Evolutionary conservation across 2,329 filamentous ascomycete species (phyloP).

Genomic region (Fusarium stilboides): DNA sequence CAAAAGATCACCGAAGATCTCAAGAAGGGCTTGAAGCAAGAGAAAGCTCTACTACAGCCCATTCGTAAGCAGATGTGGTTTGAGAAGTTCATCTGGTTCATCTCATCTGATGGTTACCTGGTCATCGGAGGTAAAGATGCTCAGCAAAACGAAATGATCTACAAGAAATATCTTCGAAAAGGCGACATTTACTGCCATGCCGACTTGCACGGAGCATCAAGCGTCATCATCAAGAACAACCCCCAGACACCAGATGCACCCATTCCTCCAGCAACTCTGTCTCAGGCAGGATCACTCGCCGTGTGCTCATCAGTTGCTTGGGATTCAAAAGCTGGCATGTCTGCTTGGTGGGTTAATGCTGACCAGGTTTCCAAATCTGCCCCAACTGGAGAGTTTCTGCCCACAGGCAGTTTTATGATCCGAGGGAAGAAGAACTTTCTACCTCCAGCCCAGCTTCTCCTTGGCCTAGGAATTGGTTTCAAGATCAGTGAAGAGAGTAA

Average conservation of each 20-base stretch:
- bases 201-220: slow-evolving; percentile 85
- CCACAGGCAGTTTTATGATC: slow-evolving; percentile 83
- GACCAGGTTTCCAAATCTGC: slow-evolving; percentile 92
- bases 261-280: slow-evolving; percentile 90
- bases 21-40: slow-evolving; percentile 90
- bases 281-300: slow-evolving; percentile 88
- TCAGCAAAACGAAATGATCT: slow-evolving; percentile 93
- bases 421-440: slow-evolving; percentile 92
- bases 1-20: slow-evolving; percentile 89
- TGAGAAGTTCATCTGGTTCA: slow-evolving; percentile 96
- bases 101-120: slow-evolving; percentile 95
- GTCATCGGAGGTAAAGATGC: slow-evolving; percentile 91
- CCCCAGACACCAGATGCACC: slow-evolving; percentile 82
- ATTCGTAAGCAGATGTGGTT: slow-evolving; percentile 93
- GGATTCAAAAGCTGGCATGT: slow-evolving; percentile 97
- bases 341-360: slow-evolving; percentile 94
- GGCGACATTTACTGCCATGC: slow-evolving; percentile 95
- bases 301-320: slow-evolving; percentile 91
- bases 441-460: slow-evolving; percentile 86
- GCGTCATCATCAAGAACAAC: slow-evolving; percentile 93
- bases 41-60: slow-evolving; percentile 88
- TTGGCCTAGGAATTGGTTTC: slow-evolving; percentile 91
- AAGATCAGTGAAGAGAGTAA: slow-evolving; percentile 91
- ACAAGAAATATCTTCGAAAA: slow-evolving; percentile 85
- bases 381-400: slow-evolving; percentile 83